phyloP scores from a whole-genome alignment of 2,329 filamentous ascomycete species.

The Myriosclerotinia duriaeana region DNA sequence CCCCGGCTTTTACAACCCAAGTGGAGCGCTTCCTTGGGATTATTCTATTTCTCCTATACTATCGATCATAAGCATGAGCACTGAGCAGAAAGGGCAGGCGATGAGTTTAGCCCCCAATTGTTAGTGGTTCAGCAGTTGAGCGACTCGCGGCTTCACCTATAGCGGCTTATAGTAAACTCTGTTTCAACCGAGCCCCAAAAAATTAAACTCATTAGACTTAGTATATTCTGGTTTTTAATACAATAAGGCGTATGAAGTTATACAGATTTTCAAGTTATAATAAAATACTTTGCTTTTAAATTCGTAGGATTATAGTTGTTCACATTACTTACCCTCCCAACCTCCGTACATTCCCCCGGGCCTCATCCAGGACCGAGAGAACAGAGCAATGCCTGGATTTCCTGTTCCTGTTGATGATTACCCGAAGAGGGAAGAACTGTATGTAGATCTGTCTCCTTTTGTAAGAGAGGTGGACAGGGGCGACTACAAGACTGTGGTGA shows the following conservation, averaged over 20 bases:
- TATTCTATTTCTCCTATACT: slow-evolving; percentile 2
- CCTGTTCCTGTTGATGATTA: slow-evolving; percentile 13
- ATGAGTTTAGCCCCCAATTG: not conserved
- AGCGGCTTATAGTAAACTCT: too few species aligned
- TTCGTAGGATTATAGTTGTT: too few species aligned
- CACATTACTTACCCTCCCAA: too few species aligned
- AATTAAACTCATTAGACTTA: too few species aligned
- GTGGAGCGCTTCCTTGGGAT: not conserved
- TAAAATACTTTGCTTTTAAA: too few species aligned
- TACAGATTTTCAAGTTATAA: too few species aligned
- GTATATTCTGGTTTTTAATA: too few species aligned
- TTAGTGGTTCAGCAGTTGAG: not conserved
- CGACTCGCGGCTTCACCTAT: slow-evolving; percentile 13
- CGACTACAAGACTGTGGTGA: not conserved
- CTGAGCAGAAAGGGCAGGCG: slow-evolving; percentile 3
- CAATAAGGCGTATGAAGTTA: too few species aligned
- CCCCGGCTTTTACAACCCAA: not conserved
- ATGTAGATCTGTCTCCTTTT: not conserved
- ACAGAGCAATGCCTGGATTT: slow-evolving; percentile 7
- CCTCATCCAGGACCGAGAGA: not conserved
- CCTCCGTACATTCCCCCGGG: not conserved
- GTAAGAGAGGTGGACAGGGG: not conserved
- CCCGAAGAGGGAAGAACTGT: not conserved
- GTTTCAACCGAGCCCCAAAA: too few species aligned
- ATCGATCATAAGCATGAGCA: too few species aligned